phyloP scores from a whole-genome alignment of 331 rosid species.

The Rosa hybrid region DNA sequence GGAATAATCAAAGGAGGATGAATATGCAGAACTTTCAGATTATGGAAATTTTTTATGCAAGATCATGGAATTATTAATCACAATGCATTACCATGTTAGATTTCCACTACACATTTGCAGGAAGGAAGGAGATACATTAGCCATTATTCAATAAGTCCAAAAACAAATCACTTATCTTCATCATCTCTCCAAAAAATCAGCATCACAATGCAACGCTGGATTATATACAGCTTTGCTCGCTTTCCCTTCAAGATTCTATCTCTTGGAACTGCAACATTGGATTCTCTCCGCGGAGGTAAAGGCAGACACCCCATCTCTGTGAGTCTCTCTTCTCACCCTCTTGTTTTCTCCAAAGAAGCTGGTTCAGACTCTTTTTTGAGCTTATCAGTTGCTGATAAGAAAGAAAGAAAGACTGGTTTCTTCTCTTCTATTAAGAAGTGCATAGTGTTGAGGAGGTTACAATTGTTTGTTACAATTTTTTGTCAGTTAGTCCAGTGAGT shows the following conservation, averaged over 20 bases:
- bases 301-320: constrained; percentile 31
- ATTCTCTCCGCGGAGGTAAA: constrained; percentile 3
- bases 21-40: neutral
- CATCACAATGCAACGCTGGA: constrained; percentile 35
- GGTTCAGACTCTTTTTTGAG: neutral
- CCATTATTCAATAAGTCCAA: neutral
- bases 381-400: neutral
- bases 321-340: neutral
- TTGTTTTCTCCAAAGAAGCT: neutral
- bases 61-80: neutral
- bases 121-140: neutral
- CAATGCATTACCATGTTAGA: neutral
- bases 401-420: neutral
- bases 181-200: constrained; percentile 41
- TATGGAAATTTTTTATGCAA: neutral
- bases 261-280: constrained; percentile 23
- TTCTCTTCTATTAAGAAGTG: neutral
- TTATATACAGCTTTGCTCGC: constrained; percentile 41
- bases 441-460: constrained; percentile 22
- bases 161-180: constrained; percentile 16
- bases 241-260: constrained; percentile 35
- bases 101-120: neutral
- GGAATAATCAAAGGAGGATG: neutral
- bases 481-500: constrained; percentile 15
- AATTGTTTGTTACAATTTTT: constrained; percentile 25